A percentile compares a stretch with the other conserved stretches of the same genome.
Evolutionary conservation across 2,329 filamentous ascomycete species (phyloP).

Genomic region (Lecanoromycetidae sp.): DNA sequence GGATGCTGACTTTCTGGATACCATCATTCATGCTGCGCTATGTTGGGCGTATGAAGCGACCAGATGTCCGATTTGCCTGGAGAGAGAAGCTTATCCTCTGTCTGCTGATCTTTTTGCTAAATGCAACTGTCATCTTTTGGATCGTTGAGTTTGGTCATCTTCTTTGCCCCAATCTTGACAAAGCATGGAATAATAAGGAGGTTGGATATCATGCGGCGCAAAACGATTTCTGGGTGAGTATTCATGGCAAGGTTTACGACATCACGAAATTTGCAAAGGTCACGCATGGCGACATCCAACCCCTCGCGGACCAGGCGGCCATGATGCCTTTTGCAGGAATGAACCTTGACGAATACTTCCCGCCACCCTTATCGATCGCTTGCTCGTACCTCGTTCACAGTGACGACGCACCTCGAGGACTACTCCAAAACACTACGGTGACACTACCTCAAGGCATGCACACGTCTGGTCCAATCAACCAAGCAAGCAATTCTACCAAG

Average conservation of each 20-base stretch:
- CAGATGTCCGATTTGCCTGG: conserved; percentile 95
- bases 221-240: conserved; percentile 74
- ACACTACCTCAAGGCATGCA: conserved; percentile 50
- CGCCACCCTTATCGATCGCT: conserved; percentile 59
- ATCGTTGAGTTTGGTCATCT: conserved; percentile 76
- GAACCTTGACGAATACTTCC: conserved; percentile 76
- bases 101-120: conserved; percentile 67
- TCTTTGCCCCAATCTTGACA: conserved; percentile 82
- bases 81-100: conserved; percentile 84
- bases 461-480: conserved; percentile 50
- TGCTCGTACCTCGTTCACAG: conserved; percentile 61
- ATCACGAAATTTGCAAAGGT: conserved; percentile 75
- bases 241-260: conserved; percentile 84
- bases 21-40: conserved; percentile 71
- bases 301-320: conserved; percentile 44
- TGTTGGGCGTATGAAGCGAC: conserved; percentile 89
- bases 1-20: conserved; percentile 86
- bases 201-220: conserved; percentile 58
- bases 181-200: conserved; percentile 67
- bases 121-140: conserved; percentile 76
- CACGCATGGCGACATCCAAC: conserved; percentile 61
- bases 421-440: conserved; percentile 55
- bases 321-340: conserved; percentile 72
- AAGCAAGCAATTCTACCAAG: conserved; percentile 44
- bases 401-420: conserved; percentile 29